These are phyloP conservation scores for Mortierella sp. DNA, from an alignment of 371 early-diverging fungal genomes.

Conservation along the genomic window DNA sequence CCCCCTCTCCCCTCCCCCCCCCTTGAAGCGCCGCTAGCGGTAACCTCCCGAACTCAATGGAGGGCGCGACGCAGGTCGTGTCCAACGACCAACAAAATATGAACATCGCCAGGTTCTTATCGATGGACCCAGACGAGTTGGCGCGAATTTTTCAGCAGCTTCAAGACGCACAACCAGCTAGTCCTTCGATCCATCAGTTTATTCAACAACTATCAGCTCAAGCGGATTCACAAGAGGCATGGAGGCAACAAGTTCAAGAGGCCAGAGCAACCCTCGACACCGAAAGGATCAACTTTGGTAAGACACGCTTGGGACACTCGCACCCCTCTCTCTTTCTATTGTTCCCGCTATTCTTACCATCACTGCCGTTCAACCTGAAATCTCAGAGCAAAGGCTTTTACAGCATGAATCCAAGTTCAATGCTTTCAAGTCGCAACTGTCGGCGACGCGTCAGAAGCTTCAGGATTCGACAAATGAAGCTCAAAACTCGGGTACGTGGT, in stretches of 20 bases:
- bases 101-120: constrained; percentile 33
- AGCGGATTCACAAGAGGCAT: constrained; percentile 18
- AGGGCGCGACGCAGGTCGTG: constrained; percentile 16
- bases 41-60: too few relatives aligned
- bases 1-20: too few relatives aligned
- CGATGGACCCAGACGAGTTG: constrained; percentile 32
- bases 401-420: constrained; percentile 42
- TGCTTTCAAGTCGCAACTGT: constrained; percentile 14
- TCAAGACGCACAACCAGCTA: constrained; percentile 14
- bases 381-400: constrained; percentile 46
- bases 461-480: constrained; percentile 44
- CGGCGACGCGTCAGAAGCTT: constrained; percentile 11
- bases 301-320: neutral
- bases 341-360: too few relatives aligned
- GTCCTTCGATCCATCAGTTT: constrained; percentile 15
- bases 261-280: constrained; percentile 21
- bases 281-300: constrained; percentile 19
- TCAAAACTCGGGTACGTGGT: constrained; percentile 36
- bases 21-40: too few relatives aligned
- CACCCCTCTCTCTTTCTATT: neutral
- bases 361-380: too few relatives aligned
- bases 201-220: constrained; percentile 29
- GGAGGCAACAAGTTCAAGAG: constrained; percentile 40
- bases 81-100: constrained; percentile 41
- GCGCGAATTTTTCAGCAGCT: constrained; percentile 27